Base-by-base conservation (phyloP, 1,284 basidiomycete species). In the Athelia psychrophila region DNA sequence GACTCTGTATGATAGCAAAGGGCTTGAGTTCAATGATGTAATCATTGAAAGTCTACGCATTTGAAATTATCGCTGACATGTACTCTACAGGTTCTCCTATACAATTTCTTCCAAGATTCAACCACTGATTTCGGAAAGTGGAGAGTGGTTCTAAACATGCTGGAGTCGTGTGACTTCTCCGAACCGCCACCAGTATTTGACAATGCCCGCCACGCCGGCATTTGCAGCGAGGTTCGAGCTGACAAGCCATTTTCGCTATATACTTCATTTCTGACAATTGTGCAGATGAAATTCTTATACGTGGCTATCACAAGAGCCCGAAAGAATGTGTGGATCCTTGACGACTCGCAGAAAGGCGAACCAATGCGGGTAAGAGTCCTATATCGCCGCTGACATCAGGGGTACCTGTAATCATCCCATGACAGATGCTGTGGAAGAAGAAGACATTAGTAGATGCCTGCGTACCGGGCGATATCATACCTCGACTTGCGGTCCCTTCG, bases 1-100 rank as follows among this genome's bases (percentile, higher is more conserved):
- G 71, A 89, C 87, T 0, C 63, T 88, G 0, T 86, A 86, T 54
- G 84, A 90, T 49, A 83, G 80, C 72, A 90, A 90, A 63, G 87
- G 88, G 1, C 68, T 88, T 0, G 87, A 88, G 60, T 88, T 88
- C 60, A 77, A 88, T 56, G 86, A 88, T 52, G 84, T 85, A 54
- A 51, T 75, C 60, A 6, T 32, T 6, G 27, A 10, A n/a, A 13
- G 19, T n/a, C 36, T 22, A 49, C n/a, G n/a, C 47, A 47, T 8
- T 19, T 54, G 44, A 3, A 33, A 18, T 4, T 36, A 36, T 18
- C 9, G 32, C 25, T 48, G 19, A 51, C n/a, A n/a, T n/a, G n/a
- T 49, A 40, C 40, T n/a, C 18, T 44, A 49, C 58, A 88, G 84
- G 86, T 90, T 3, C 68, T 90, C 2, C 61, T 90, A 2, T 88